Conservation (phyloP, 2,329 filamentous ascomycete genomes). For the Ophiostoma fasciatum region DNA sequence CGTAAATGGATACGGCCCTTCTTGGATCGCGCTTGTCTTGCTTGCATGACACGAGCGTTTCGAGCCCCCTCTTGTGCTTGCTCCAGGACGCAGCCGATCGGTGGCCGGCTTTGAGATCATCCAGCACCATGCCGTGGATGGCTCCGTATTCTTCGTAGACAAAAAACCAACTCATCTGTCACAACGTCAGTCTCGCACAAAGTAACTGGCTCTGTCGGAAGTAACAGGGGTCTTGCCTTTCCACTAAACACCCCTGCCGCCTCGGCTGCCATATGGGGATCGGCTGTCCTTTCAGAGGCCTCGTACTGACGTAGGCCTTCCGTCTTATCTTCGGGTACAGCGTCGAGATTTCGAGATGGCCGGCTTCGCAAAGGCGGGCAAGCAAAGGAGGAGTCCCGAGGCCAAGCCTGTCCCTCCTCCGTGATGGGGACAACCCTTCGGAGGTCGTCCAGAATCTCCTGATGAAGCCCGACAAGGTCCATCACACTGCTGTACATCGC, state of each 20-base stretch:
- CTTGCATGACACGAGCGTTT: conserved; percentile 66
- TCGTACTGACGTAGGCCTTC: conserved; percentile 28
- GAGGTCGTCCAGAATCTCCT: conserved; percentile 62
- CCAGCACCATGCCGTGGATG: conserved; percentile 74
- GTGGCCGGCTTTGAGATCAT: conserved; percentile 57
- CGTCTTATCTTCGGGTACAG: conserved; percentile 26
- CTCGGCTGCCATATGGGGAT: conserved; percentile 43
- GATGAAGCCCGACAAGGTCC: conserved; percentile 70
- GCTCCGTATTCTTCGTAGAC: conserved; percentile 85
- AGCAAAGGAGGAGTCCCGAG: no score
- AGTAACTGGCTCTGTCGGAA: no score
- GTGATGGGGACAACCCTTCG: conserved; percentile 57
- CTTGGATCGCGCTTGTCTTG: conserved; percentile 48
- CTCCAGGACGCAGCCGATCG: conserved; percentile 59
- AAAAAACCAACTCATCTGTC: conserved; percentile 67
- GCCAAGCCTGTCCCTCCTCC: no score
- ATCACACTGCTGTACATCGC: conserved; percentile 68
- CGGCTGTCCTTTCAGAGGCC: conserved; percentile 37
- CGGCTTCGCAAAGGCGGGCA: no score
- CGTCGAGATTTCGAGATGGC: conserved; percentile 35
- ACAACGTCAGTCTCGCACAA: no score
- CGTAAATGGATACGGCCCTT: conserved; percentile 68
- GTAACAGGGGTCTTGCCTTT: no score
- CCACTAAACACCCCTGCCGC: conserved; percentile 19
- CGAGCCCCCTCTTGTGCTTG: conserved; percentile 70